Conservation (phyloP, 1,284 basidiomycete genomes). For the Sphaerobolus stellatus region DNA sequence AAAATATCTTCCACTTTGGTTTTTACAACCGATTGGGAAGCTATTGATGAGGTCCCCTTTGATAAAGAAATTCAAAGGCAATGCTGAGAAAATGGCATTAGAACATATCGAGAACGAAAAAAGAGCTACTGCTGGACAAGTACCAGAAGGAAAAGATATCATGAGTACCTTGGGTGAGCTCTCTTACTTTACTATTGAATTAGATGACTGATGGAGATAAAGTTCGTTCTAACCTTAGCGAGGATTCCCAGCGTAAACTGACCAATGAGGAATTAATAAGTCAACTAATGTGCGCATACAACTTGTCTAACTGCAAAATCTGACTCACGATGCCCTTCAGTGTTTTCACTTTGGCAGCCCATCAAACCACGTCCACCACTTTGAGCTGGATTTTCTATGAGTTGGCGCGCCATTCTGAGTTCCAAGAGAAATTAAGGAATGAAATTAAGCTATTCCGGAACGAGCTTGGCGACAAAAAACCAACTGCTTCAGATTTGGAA, state of each 20-base stretch:
- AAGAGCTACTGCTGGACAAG: conserved; percentile 30
- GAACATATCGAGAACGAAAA: conserved; percentile 42
- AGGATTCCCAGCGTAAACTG: conserved; percentile 43
- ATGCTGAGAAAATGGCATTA: conserved; percentile 41
- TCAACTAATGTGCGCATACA: conserved; percentile 39
- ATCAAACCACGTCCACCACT: conserved; percentile 39
- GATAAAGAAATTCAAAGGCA: background rate
- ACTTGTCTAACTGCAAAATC: conserved; percentile 28
- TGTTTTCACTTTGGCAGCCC: conserved; percentile 12
- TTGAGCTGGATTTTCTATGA: conserved; percentile 46
- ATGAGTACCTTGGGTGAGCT: conserved; percentile 45
- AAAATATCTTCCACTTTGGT: conserved; percentile 32
- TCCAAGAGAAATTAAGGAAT: conserved; percentile 37
- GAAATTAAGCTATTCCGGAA: conserved; percentile 39
- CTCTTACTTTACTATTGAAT: background rate
- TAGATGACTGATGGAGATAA: background rate
- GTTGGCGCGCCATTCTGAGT: conserved; percentile 35
- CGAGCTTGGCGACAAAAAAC: conserved; percentile 36
- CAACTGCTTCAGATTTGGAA: conserved; percentile 43
- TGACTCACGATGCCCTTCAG: conserved; percentile 20
- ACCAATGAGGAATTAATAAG: conserved; percentile 51
- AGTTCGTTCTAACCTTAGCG: conserved; percentile 55
- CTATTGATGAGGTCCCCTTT: conserved; percentile 28
- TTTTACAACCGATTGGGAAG: conserved; percentile 37
- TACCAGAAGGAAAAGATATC: conserved; percentile 41